These are phyloP conservation scores for Babjeviella inositovora DNA, from an alignment of 805 yeast genomes.

Conservation along the genomic window DNA sequence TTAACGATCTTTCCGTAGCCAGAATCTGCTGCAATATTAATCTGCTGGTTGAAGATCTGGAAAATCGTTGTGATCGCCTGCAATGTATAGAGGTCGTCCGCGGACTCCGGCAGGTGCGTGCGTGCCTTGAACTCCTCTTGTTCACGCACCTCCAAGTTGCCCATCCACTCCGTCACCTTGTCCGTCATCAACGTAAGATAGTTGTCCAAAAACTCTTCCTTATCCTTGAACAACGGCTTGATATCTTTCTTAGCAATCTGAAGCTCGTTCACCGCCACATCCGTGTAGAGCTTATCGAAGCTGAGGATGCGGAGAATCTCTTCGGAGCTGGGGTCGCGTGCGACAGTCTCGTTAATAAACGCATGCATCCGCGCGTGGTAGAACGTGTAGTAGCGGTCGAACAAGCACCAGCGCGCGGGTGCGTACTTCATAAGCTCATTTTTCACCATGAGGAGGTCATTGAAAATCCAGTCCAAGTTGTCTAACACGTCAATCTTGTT, in stretches of 20 bases:
- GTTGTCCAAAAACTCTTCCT: slow-evolving; percentile 60
- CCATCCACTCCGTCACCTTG: slow-evolving; percentile 80
- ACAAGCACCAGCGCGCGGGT: slow-evolving; percentile 65
- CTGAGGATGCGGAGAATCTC: slow-evolving; percentile 59
- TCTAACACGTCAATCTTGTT: slow-evolving; percentile 46
- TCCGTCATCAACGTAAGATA: slow-evolving; percentile 53
- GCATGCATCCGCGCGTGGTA: slow-evolving; percentile 55
- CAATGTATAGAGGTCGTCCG: slow-evolving; percentile 46
- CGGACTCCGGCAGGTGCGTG: slow-evolving; percentile 62
- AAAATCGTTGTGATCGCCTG: slow-evolving; percentile 71
- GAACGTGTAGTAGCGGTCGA: slow-evolving; percentile 38
- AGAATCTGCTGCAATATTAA: slow-evolving; percentile 75
- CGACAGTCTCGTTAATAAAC: slow-evolving; percentile 47
- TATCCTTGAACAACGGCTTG: slow-evolving; percentile 52
- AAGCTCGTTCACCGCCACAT: slow-evolving; percentile 31
- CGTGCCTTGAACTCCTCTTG: slow-evolving; percentile 47
- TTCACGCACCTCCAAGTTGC: slow-evolving; percentile 52
- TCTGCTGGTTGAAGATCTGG: slow-evolving; percentile 77
- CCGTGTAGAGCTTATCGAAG: slow-evolving; percentile 56
- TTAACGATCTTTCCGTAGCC: slow-evolving; percentile 67
- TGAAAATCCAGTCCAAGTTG: slow-evolving; percentile 70
- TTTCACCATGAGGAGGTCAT: slow-evolving; percentile 56
- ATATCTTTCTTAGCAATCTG: slow-evolving; percentile 24
- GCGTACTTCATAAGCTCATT: slow-evolving; percentile 40
- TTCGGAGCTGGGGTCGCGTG: slow-evolving; percentile 66